Evolutionary conservation across 177 flowering plant species (phyloP).

Genomic region (Vitis hybrid): DNA sequence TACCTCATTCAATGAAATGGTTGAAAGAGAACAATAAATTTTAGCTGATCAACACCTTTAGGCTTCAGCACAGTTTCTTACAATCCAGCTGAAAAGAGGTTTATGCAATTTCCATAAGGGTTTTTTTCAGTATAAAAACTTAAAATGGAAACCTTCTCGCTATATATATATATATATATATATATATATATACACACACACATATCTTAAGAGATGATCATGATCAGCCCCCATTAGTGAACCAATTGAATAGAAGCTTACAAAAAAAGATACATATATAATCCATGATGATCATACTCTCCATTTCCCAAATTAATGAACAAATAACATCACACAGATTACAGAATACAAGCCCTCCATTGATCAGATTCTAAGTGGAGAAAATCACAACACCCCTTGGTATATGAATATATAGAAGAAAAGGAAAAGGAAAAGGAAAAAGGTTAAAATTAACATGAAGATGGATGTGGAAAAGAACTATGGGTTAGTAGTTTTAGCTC

Average conservation of each 20-base stretch:
- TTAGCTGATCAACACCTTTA: too few species aligned
- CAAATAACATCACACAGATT: conserved; percentile 16
- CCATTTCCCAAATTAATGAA: conserved; percentile 16
- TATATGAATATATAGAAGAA: conserved; percentile 3
- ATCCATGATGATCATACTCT: not conserved
- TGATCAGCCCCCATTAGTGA: too few species aligned
- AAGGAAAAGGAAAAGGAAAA: not conserved
- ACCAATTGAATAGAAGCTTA: not conserved
- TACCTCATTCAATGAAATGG: conserved; percentile 13
- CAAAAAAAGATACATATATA: not conserved
- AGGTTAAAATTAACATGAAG: not conserved
- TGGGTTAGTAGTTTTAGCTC: conserved; percentile 11
- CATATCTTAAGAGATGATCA: too few species aligned
- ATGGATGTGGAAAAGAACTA: not conserved
- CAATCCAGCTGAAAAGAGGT: too few species aligned
- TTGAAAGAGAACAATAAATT: not conserved
- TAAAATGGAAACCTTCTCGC: too few species aligned
- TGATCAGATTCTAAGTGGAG: conserved; percentile 6
- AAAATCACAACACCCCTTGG: conserved; percentile 6
- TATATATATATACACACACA: too few species aligned
- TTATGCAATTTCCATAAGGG: too few species aligned
- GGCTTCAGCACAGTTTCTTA: too few species aligned
- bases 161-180: too few species aligned
- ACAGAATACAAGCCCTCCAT: conserved; percentile 5
- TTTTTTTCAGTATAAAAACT: too few species aligned